A percentile compares a stretch with the other conserved stretches of the same genome.
These are phyloP conservation scores for Talaromyces piceae DNA, from an alignment of 2,329 filamentous ascomycete species.

Conservation along the genomic window DNA sequence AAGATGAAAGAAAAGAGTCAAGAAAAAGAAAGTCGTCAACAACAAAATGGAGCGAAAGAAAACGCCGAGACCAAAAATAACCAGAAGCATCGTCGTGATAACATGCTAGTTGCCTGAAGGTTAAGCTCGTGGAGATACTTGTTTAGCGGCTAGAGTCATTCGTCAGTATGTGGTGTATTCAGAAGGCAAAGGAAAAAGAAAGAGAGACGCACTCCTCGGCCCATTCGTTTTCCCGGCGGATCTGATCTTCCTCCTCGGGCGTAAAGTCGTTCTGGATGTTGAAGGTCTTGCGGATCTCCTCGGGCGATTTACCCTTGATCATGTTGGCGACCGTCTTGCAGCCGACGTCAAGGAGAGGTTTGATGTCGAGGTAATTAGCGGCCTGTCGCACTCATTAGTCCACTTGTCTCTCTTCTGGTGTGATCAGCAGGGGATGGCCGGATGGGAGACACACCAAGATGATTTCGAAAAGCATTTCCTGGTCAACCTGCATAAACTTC, in stretches of 20 bases:
- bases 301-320: conserved; percentile 99
- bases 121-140: no score
- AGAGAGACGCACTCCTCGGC: conserved; percentile 59
- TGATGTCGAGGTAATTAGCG: conserved; percentile 98
- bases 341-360: conserved; percentile 91
- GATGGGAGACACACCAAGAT: conserved; percentile 64
- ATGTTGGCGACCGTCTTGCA: conserved; percentile 99
- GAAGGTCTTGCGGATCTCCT: conserved; percentile 99
- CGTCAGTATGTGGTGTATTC: no score
- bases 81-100: no score
- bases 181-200: background rate
- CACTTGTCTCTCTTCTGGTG: background rate
- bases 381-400: conserved; percentile 50
- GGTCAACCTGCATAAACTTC: conserved; percentile 99
- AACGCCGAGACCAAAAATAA: no score
- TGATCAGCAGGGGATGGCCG: background rate
- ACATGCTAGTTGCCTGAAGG: no score
- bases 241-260: conserved; percentile 97
- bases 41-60: no score
- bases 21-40: no score
- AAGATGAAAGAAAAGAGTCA: no score
- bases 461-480: conserved; percentile 99
- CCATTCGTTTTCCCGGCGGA: conserved; percentile 85
- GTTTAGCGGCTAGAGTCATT: no score
- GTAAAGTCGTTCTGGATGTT: conserved; percentile 99